Base-by-base conservation (phyloP, 2,329 filamentous ascomycete species). In the Hirsutella rhossiliensis region DNA sequence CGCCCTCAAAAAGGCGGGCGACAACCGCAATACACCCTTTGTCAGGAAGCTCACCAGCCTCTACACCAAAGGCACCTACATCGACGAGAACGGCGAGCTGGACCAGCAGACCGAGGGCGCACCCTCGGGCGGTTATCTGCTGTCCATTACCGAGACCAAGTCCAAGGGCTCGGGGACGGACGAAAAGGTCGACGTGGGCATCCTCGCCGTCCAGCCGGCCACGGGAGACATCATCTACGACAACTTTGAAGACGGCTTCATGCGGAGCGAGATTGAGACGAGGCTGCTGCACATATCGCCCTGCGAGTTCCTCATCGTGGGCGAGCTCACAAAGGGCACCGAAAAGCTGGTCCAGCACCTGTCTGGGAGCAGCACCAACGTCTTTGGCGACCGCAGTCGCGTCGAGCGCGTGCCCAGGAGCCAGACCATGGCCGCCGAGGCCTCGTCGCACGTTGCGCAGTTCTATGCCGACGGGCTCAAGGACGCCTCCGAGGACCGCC, bases 211-310 rank as follows among this genome's bases (percentile, higher is more conserved):
- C 5, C 92, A 98, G 56, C 92, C 92, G 9, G 85, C 87, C 1
- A 98, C 92, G 0, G 92, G 92, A 45, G 90, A 97, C 60, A 87
- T 98, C 54, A 84, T 97, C 45, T 94, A 96, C 55, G 92, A 98
- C 57, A 81, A 83, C 47, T 98, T 98, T 54, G 87, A 97, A 54
- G 92, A 98, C 56, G 88, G 90, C 2, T 97, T 97, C 65, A 95
- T 98, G 90, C 76, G 92, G 41, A 88, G 83, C 55, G 92, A 98
- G 60, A 84, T 98, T 30, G 92, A 98, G 65, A 98, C 92, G 0
- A 73, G 92, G n/a, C 68, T 98, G 23, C 69, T 98, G 28, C 92
- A 98, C 60, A 94, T 98, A 51, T 87, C 90, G 0, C 92, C 92
- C 0, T 95, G 89, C 63, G 92, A 98, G 61, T 87, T 98, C 48